Evolutionary conservation across 345 rosid genomes (phyloP).

Genomic region (Litchi chinensis): DNA sequence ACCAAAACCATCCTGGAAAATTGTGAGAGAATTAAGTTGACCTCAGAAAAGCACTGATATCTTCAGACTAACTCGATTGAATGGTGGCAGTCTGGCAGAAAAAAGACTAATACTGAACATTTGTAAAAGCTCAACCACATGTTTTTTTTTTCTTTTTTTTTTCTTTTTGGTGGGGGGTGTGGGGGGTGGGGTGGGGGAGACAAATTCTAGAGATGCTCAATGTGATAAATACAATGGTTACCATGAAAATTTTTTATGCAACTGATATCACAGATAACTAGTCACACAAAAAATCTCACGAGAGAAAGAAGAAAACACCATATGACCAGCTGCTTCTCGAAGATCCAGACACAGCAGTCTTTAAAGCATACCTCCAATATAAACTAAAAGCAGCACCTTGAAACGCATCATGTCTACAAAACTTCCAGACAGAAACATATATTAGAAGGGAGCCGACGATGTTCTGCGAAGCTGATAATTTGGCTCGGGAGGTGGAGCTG

Average conservation of each 20-base stretch:
- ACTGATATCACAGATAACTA: constrained; percentile 10
- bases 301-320: neutral
- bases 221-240: constrained; percentile 8
- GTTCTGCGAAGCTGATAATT: constrained; percentile 73
- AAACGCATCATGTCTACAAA: constrained; percentile 33
- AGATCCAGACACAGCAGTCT: neutral
- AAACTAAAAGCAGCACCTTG: constrained; percentile 10
- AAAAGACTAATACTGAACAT: constrained; percentile 15
- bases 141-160: neutral
- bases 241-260: constrained; percentile 13
- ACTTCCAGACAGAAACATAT: constrained; percentile 15
- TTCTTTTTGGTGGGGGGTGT: too few relatives aligned
- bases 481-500: constrained; percentile 60
- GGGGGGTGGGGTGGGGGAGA: too few relatives aligned
- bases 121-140: constrained; percentile 15
- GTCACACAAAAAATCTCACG: constrained; percentile 3
- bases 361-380: neutral
- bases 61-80: neutral
- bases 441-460: constrained; percentile 63
- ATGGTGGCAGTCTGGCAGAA: neutral
- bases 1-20: neutral
- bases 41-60: neutral
- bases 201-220: constrained; percentile 5
- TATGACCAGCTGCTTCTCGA: neutral
- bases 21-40: neutral